Evolutionary conservation across 768 basidiomycete species (phyloP).

Genomic region (Podaxis sp.): DNA sequence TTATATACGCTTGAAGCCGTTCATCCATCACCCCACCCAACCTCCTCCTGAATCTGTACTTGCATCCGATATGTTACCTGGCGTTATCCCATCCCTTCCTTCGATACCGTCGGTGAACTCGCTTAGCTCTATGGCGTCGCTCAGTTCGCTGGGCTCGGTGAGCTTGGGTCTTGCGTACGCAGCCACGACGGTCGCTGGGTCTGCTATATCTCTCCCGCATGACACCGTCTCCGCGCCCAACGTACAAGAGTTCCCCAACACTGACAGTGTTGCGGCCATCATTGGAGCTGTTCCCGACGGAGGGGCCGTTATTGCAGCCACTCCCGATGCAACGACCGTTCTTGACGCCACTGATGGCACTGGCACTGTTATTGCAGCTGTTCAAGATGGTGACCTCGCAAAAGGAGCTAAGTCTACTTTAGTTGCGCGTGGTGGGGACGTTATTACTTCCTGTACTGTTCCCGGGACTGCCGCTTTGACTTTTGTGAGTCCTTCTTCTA

Average conservation of each 20-base stretch:
- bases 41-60: not conserved
- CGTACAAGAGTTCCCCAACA: no score
- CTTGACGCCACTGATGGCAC: no score
- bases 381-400: not conserved
- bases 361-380: no score
- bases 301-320: no score
- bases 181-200: not conserved
- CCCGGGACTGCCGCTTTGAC: constrained; percentile 31
- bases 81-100: not conserved
- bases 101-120: not conserved
- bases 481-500: constrained; percentile 21
- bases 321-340: no score
- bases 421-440: constrained; percentile 9
- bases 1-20: not conserved
- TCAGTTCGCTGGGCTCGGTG: not conserved
- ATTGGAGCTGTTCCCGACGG: no score
- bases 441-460: constrained; percentile 28
- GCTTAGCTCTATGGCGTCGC: constrained; percentile 1
- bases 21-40: not conserved
- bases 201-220: not conserved
- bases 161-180: constrained; percentile 1
- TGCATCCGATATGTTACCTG: not conserved
- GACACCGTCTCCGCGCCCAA: no score
- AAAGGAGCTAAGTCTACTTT: not conserved
- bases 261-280: no score